Conservation (phyloP, 2,329 filamentous ascomycete species). For the Helminthosporium solani region DNA sequence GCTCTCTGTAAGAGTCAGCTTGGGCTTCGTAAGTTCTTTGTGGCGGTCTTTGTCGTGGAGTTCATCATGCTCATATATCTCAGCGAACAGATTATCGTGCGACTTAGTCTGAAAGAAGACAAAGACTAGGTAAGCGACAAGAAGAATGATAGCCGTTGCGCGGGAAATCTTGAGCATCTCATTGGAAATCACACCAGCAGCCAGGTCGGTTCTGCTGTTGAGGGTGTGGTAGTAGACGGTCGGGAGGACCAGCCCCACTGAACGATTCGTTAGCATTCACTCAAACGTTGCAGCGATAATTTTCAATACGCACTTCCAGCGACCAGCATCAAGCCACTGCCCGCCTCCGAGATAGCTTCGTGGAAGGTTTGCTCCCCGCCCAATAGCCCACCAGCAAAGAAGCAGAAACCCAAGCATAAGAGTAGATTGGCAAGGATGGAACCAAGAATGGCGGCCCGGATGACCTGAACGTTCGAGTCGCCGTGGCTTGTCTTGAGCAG, state of each 20-base stretch:
- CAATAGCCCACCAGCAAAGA: constrained; percentile 71
- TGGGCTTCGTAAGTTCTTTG: constrained; percentile 61
- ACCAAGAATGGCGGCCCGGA: constrained; percentile 79
- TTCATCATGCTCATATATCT: constrained; percentile 70
- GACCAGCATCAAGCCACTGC: constrained; percentile 73
- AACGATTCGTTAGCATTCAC: constrained; percentile 20
- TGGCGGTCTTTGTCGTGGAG: constrained; percentile 63
- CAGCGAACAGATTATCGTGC: constrained; percentile 75
- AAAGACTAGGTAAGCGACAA: constrained; percentile 63
- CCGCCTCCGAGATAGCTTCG: constrained; percentile 74
- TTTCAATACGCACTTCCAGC: constrained; percentile 59
- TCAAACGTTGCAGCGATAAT: constrained; percentile 35
- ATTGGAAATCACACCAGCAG: constrained; percentile 56
- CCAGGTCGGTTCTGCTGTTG: constrained; percentile 26
- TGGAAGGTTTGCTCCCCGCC: constrained; percentile 71
- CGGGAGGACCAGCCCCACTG: constrained; percentile 52
- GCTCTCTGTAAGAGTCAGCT: constrained; percentile 74
- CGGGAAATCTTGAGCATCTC: constrained; percentile 68
- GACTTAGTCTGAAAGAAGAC: constrained; percentile 74
- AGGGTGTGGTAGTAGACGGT: constrained; percentile 55
- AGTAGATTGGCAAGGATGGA: constrained; percentile 81
- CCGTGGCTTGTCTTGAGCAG: constrained; percentile 57
- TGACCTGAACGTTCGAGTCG: constrained; percentile 60
- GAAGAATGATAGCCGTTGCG: constrained; percentile 67
- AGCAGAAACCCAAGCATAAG: constrained; percentile 76